Percentiles rank a stretch among this genome's conserved stretches.
Conservation (phyloP, 2,329 filamentous ascomycete genomes). For the Byssoonygena ceratinophila region DNA sequence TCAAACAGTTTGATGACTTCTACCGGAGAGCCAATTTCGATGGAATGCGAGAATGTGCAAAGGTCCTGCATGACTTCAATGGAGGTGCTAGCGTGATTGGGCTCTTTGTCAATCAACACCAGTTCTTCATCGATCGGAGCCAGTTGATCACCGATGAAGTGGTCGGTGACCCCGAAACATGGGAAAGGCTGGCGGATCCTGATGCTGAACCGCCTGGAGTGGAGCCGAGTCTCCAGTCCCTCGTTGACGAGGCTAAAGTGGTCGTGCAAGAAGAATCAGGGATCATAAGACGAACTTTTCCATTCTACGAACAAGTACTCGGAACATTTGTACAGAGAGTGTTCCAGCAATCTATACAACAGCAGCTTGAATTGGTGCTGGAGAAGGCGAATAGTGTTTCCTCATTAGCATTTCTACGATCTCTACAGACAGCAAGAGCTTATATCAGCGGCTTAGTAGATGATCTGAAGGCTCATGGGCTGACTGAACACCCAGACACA, state of each 20-base stretch:
- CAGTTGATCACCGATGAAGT: conserved; percentile 85
- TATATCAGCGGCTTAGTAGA: conserved; percentile 84
- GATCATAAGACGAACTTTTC: conserved; percentile 93
- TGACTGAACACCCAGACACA: conserved; percentile 90
- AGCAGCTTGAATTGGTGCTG: conserved; percentile 85
- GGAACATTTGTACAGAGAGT: conserved; percentile 88
- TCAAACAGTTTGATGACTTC: conserved; percentile 95
- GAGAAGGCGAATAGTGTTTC: conserved; percentile 91
- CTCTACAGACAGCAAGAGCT: conserved; percentile 76
- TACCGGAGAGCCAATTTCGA: conserved; percentile 92
- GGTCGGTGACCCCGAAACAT: conserved; percentile 50
- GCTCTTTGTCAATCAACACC: conserved; percentile 94
- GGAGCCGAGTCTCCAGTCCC: conserved; percentile 79
- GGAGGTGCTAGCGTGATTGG: conserved; percentile 91
- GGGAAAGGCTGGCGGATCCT: conserved; percentile 88
- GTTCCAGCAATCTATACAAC: conserved; percentile 96
- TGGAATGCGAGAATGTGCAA: conserved; percentile 94
- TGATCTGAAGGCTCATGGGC: conserved; percentile 82
- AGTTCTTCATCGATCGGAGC: conserved; percentile 95
- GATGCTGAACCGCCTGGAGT: conserved; percentile 85
- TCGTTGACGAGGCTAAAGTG: conserved; percentile 87
- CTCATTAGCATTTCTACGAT: conserved; percentile 79
- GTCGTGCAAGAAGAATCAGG: conserved; percentile 95
- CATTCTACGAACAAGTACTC: conserved; percentile 88
- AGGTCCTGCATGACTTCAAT: conserved; percentile 89